A percentile compares a stretch with the other conserved stretches of the same genome.
phyloP scores from a whole-genome alignment of 495 filamentous ascomycete genomes.

The Aspergillus nanangensis region DNA sequence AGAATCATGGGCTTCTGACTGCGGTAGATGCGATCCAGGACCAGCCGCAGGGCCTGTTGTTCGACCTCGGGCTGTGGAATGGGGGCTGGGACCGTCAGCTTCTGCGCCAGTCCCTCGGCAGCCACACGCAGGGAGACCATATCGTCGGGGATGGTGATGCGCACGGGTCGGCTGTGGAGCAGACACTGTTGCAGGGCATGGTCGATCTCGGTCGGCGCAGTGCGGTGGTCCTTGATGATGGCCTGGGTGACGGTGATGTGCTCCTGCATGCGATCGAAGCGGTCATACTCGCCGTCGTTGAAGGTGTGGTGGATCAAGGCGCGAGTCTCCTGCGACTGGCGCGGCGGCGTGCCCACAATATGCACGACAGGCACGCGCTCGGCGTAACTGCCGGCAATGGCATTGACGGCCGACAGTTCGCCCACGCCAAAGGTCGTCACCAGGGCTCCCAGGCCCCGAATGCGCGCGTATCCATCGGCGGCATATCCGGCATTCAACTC shows the following conservation, averaged over 20 bases:
- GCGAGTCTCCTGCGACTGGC: conserved; percentile 17
- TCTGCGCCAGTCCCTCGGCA: neutral
- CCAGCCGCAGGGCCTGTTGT: neutral
- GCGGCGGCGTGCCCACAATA: conserved; percentile 58
- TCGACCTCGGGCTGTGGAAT: neutral
- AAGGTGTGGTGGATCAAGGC: conserved; percentile 37
- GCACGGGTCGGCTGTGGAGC: conserved; percentile 33
- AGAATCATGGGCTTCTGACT: conserved; percentile 28
- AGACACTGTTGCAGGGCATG: conserved; percentile 25
- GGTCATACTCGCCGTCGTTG: conserved; percentile 29
- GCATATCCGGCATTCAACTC: conserved; percentile 80
- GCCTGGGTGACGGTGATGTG: conserved; percentile 32
- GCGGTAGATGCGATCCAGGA: conserved; percentile 20
- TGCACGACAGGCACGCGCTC: conserved; percentile 77
- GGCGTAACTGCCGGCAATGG: conserved; percentile 63
- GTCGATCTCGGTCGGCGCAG: conserved; percentile 31
- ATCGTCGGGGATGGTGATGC: conserved; percentile 33
- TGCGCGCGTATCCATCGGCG: conserved; percentile 72
- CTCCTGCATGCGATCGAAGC: conserved; percentile 29
- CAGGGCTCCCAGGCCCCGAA: conserved; percentile 65
- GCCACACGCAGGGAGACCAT: conserved; percentile 25
- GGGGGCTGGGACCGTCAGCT: neutral
- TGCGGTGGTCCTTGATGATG: conserved; percentile 21
- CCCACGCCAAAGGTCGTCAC: conserved; percentile 79
- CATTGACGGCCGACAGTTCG: conserved; percentile 71